Evolutionary conservation across 1,139 yeast genomes (phyloP), one percentile per base, ranked within the genome.

Genomic region (Pichia sp.): DNA sequence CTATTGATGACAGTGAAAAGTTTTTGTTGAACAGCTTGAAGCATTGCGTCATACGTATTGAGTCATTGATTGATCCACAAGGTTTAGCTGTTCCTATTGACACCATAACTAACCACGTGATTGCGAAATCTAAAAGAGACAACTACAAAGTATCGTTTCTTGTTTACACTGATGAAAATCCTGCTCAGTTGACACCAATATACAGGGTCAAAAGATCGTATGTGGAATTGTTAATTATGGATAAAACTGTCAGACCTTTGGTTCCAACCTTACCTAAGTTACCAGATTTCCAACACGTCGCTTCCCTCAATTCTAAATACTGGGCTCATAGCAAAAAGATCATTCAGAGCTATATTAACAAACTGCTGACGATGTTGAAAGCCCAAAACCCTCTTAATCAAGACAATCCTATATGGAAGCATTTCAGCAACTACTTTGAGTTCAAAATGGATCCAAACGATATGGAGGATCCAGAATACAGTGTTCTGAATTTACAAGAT

Each of bases 21-120:
- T 65, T 64, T 48, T 46, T 65, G 25, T 52, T 95, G 1, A 80
- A 76, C 26, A 88, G 84, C 30, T 73, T 88, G 49, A 76, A 78
- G 30, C 82, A 88, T 0, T 62, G 68, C 1, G 55, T 64, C 10
- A 78, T 88, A 25, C 69, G 74, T 18, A 78, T 89, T 4, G 74
- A 73, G 21, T 78, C 88, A 4, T 71, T 81, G 6, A 79, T 10
- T 69, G 87, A 49, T 71, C 78, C 64, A 2, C 25, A 21, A 25
- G 42, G 30, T 2, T 44, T 53, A 25, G 44, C 56, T 1, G 18
- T 30, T 8, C 56, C 56, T 4, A 7, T 46, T 5, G 56, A 53
- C 23, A 13, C 51, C 2, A 31, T 22, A 1, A 44, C 21, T 8
- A 44, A 25, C 19, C 19, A 26, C 34, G 39, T 50, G 5, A 23